Evolutionary conservation across 805 yeast species (phyloP).

Genomic region (Schizosaccharomyces lindneri): DNA sequence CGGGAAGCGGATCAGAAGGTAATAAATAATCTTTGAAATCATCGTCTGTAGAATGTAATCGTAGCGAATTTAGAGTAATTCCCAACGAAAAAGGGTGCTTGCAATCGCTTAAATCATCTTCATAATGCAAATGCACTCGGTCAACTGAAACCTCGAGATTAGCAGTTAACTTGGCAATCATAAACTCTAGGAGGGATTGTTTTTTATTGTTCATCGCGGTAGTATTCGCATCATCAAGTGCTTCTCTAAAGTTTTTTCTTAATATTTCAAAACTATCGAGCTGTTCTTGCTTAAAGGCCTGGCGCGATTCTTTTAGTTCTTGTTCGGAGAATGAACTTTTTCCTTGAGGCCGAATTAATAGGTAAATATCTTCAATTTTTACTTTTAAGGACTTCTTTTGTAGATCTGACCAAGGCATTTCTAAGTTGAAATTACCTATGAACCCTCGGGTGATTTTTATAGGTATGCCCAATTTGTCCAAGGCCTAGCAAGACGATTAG

Average conservation of each 20-base stretch:
- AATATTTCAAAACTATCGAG: neutral
- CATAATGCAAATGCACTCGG: constrained; percentile 79
- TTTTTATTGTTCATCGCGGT: constrained; percentile 21
- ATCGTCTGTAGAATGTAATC: constrained; percentile 74
- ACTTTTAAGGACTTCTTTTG: constrained; percentile 82
- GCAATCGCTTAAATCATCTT: constrained; percentile 49
- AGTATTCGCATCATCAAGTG: constrained; percentile 17
- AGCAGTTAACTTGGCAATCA: constrained; percentile 62
- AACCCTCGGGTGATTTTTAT: constrained; percentile 73
- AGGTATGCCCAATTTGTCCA: constrained; percentile 69
- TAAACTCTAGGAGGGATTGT: constrained; percentile 65
- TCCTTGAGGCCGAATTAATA: constrained; percentile 26
- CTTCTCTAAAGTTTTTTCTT: constrained; percentile 24
- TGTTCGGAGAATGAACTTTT: constrained; percentile 32
- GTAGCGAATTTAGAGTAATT: constrained; percentile 54
- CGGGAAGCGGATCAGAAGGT: constrained; percentile 35
- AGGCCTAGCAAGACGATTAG: constrained; percentile 19
- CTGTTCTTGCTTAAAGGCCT: neutral
- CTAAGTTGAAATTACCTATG: constrained; percentile 66
- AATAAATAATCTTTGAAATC: constrained; percentile 72
- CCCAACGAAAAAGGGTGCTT: constrained; percentile 66
- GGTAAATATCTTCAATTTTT: constrained; percentile 59
- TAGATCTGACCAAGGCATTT: constrained; percentile 90
- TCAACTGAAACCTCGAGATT: constrained; percentile 76
- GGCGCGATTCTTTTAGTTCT: constrained; percentile 14